Percentiles rank a stretch among this genome's conserved stretches.
These are phyloP conservation scores for Coemansia umbellata DNA, from an alignment of 192 early-diverging fungal species.

Conservation along the genomic window DNA sequence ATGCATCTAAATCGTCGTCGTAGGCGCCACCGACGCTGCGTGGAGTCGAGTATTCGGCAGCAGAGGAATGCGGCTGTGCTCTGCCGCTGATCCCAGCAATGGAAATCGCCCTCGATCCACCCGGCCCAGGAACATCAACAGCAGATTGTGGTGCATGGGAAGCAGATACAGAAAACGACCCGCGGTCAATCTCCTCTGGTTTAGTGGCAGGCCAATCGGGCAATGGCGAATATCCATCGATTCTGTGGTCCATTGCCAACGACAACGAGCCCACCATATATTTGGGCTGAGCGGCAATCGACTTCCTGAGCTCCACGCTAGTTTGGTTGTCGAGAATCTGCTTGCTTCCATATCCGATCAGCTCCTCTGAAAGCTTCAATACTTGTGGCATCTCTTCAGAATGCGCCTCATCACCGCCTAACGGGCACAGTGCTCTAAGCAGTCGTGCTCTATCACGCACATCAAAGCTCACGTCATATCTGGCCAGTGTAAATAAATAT, in stretches of 20 bases:
- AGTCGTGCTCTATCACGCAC: conserved; percentile 87
- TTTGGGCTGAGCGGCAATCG: neutral
- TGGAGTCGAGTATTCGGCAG: conserved; percentile 36
- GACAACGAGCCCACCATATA: conserved; percentile 68
- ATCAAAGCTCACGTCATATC: conserved; percentile 87
- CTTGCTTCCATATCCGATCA: conserved; percentile 7
- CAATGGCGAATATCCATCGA: conserved; percentile 72
- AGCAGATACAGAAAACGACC: neutral
- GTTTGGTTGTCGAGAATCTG: neutral
- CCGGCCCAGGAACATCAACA: neutral
- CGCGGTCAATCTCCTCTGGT: conserved; percentile 19
- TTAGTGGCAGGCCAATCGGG: conserved; percentile 68
- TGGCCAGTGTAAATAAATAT: conserved; percentile 80
- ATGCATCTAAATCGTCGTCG: conserved; percentile 46
- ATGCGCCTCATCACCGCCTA: conserved; percentile 28
- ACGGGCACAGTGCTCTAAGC: conserved; percentile 30
- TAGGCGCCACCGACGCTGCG: conserved; percentile 14
- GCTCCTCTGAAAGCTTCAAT: conserved; percentile 9
- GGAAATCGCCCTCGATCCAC: conserved; percentile 17
- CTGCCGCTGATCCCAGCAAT: conserved; percentile 47
- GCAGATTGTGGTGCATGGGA: neutral
- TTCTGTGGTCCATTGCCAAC: conserved; percentile 53
- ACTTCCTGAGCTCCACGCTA: neutral
- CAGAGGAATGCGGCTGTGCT: conserved; percentile 6
- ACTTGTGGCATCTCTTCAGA: conserved; percentile 16